phyloP scores from a whole-genome alignment of 108 stramenopile genomes.

The Nitzschia putrida region DNA sequence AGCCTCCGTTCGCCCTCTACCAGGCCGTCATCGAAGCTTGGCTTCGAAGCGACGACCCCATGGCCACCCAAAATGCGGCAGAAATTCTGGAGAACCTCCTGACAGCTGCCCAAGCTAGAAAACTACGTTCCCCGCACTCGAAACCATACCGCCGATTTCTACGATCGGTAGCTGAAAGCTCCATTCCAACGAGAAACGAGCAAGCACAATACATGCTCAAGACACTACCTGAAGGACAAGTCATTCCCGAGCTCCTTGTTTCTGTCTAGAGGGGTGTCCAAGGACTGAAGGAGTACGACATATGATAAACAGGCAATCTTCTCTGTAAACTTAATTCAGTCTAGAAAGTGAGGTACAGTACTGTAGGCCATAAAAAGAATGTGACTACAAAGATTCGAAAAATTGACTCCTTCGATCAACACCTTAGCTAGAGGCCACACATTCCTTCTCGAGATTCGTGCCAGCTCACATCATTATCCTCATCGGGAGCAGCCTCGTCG shows the following conservation, averaged over 20 bases:
- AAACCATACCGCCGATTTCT: constrained; percentile 28
- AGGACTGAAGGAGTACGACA: too few species aligned
- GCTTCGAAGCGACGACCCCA: neutral
- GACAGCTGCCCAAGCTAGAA: constrained; percentile 4
- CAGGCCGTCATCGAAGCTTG: constrained; percentile 15
- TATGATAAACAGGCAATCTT: too few species aligned
- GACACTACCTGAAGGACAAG: constrained; percentile 9
- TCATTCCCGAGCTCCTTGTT: neutral
- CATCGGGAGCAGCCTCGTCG: too few species aligned
- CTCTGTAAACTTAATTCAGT: too few species aligned
- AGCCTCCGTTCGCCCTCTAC: constrained; percentile 18
- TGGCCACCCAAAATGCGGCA: neutral
- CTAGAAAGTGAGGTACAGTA: too few species aligned
- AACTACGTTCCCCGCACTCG: neutral
- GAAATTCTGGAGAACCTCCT: constrained; percentile 16
- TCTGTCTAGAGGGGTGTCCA: too few species aligned
- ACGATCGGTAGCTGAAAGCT: constrained; percentile 19
- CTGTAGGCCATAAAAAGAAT: too few species aligned
- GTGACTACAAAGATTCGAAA: too few species aligned
- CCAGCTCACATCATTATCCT: too few species aligned
- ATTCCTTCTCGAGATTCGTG: too few species aligned
- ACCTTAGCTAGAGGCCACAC: too few species aligned
- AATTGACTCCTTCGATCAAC: too few species aligned
- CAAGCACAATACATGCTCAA: constrained; percentile 25
- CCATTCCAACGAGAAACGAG: constrained; percentile 17